Conservation (phyloP, 2,329 filamentous ascomycete genomes). For the Zymoseptoria brevis region DNA sequence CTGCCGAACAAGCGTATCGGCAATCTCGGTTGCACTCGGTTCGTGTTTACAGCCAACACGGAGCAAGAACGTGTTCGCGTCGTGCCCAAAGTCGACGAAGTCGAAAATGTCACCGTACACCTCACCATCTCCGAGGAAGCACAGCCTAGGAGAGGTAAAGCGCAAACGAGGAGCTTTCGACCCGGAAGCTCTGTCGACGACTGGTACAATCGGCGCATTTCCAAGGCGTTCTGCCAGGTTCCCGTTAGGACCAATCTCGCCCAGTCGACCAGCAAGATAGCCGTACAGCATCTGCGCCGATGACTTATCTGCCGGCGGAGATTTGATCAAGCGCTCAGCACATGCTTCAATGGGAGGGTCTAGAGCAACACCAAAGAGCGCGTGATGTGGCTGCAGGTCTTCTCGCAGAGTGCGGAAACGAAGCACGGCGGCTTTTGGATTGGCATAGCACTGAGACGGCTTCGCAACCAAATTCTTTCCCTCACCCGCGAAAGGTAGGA, state of each 20-base stretch:
- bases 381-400: slow-evolving; percentile 72
- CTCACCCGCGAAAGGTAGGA: slow-evolving; percentile 60
- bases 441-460: slow-evolving; percentile 74
- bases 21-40: slow-evolving; percentile 79
- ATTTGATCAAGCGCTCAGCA: slow-evolving; percentile 61
- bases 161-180: slow-evolving; percentile 32
- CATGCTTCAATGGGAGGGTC: slow-evolving; percentile 75
- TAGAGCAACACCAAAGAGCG: slow-evolving; percentile 75
- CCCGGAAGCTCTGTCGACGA: slow-evolving; percentile 31
- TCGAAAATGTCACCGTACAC: slow-evolving; percentile 89
- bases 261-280: slow-evolving; percentile 72
- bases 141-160: slow-evolving; percentile 61
- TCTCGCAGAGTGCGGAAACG: slow-evolving; percentile 70
- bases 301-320: slow-evolving; percentile 58
- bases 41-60: slow-evolving; percentile 87
- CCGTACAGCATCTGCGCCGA: slow-evolving; percentile 67
- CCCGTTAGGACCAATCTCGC: slow-evolving; percentile 56
- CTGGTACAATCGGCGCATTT: slow-evolving; percentile 63
- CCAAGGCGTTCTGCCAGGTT: slow-evolving; percentile 53
- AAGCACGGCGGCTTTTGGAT: slow-evolving; percentile 65
- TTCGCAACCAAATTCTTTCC: slow-evolving; percentile 49
- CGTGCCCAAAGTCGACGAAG: slow-evolving; percentile 85
- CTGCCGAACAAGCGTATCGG: slow-evolving; percentile 71
- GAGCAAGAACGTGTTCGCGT: slow-evolving; percentile 81
- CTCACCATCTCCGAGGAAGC: slow-evolving; percentile 67